Conservation (phyloP, 371 early-diverging fungal species). For the Haplosporangium sp. region DNA sequence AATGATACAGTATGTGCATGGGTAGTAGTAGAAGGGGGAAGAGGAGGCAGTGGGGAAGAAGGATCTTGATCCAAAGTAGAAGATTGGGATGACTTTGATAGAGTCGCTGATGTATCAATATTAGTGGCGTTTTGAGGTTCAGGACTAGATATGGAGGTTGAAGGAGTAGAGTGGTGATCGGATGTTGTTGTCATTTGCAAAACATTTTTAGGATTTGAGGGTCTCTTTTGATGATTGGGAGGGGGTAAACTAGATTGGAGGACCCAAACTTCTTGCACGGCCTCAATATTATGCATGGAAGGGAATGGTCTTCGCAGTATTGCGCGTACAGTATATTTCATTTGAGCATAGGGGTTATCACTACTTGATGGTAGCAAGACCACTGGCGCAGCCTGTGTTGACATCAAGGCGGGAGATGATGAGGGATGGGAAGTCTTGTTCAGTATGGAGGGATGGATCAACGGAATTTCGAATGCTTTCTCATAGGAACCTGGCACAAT, state of each 20-base stretch:
- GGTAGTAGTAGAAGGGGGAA: not conserved
- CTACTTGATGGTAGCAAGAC: slow-evolving; percentile 43
- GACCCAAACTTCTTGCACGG: slow-evolving; percentile 53
- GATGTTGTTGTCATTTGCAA: not conserved
- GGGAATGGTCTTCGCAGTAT: slow-evolving; percentile 51
- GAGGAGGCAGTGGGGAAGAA: not conserved
- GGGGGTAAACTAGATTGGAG: slow-evolving; percentile 39
- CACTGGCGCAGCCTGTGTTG: slow-evolving; percentile 8
- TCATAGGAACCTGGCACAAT: slow-evolving; percentile 42
- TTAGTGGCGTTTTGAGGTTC: not conserved
- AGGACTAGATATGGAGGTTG: not conserved
- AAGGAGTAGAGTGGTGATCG: slow-evolving; percentile 3
- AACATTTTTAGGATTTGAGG: not conserved
- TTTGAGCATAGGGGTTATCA: slow-evolving; percentile 30
- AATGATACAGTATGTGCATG: slow-evolving; percentile 3
- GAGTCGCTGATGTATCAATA: not conserved
- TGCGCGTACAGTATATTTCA: slow-evolving; percentile 49
- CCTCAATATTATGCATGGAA: slow-evolving; percentile 34
- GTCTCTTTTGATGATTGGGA: slow-evolving; percentile 7
- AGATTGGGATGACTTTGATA: not conserved
- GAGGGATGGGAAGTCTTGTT: slow-evolving; percentile 2
- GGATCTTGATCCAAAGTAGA: not conserved
- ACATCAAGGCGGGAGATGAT: not conserved
- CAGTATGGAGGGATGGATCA: slow-evolving; percentile 24
- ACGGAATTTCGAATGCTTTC: slow-evolving; percentile 42